phyloP scores from a whole-genome alignment of 2,329 filamentous ascomycete genomes.

The Fusarium musae region DNA sequence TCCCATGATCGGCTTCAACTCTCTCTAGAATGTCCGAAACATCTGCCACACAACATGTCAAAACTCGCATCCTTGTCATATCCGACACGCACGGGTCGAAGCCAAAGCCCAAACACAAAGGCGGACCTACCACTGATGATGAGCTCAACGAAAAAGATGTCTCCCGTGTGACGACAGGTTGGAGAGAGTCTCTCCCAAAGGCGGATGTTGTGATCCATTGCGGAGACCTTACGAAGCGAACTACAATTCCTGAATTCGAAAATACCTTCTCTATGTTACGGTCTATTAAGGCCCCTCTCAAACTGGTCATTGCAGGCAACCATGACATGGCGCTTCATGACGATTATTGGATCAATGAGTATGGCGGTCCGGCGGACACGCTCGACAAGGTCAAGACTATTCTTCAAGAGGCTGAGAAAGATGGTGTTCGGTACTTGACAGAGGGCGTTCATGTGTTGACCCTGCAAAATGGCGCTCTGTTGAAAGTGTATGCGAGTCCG shows the following conservation, averaged over 20 bases:
- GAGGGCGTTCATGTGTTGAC: slow-evolving; percentile 60
- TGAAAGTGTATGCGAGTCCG: slow-evolving; percentile 65
- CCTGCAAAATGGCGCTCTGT: slow-evolving; percentile 60
- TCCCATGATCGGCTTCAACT: neutral
- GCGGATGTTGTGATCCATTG: slow-evolving; percentile 64
- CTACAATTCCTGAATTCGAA: slow-evolving; percentile 54
- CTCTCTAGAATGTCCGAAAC: slow-evolving; percentile 13
- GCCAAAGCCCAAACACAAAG: slow-evolving; percentile 26
- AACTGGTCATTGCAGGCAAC: slow-evolving; percentile 66
- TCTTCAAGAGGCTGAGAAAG: slow-evolving; percentile 49
- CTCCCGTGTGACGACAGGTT: slow-evolving; percentile 41
- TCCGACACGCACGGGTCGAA: slow-evolving; percentile 52
- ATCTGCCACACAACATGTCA: slow-evolving; percentile 38
- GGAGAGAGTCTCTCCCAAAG: slow-evolving; percentile 45
- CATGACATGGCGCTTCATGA: slow-evolving; percentile 61
- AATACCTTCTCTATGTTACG: slow-evolving; percentile 56
- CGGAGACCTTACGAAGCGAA: slow-evolving; percentile 61
- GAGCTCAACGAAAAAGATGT: slow-evolving; percentile 37
- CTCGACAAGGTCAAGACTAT: slow-evolving; percentile 52
- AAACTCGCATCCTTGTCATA: slow-evolving; percentile 53
- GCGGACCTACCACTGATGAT: slow-evolving; percentile 35
- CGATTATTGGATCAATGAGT: slow-evolving; percentile 23
- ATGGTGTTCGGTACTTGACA: slow-evolving; percentile 58
- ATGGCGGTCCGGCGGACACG: slow-evolving; percentile 19
- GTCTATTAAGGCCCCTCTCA: slow-evolving; percentile 59